These are phyloP conservation scores for Scenedesmus sp. DNA, from an alignment of 163 green algal genomes.

Conservation along the genomic window DNA sequence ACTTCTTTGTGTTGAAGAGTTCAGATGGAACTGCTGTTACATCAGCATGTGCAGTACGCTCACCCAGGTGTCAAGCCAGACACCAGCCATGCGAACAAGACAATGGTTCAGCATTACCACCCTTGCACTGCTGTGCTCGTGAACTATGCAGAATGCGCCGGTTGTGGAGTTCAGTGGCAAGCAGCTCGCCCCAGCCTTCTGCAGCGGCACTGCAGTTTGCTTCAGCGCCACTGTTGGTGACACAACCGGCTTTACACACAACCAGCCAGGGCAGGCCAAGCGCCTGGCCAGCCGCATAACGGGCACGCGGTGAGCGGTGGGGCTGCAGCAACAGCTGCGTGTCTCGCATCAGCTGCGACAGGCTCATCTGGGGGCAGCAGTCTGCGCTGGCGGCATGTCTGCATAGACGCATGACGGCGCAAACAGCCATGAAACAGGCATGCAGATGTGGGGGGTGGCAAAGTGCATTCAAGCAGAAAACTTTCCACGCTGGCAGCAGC, in stretches of 20 bases:
- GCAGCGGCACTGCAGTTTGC: conserved; percentile 27
- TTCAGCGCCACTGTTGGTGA: conserved; percentile 15
- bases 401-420: too few species aligned
- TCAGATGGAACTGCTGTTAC: too few species aligned
- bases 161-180: conserved; percentile 41
- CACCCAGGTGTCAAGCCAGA: neutral
- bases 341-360: too few species aligned
- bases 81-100: neutral
- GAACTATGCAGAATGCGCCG: conserved; percentile 7
- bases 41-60: too few species aligned
- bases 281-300: conserved; percentile 13
- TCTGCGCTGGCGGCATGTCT: too few species aligned
- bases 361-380: too few species aligned
- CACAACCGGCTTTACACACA: conserved; percentile 25
- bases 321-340: neutral
- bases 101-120: too few species aligned
- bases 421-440: too few species aligned
- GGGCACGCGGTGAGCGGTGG: conserved; percentile 14
- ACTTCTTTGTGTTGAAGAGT: too few species aligned
- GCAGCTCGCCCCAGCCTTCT: conserved; percentile 25
- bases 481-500: neutral
- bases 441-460: too few species aligned
- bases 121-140: neutral
- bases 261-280: conserved; percentile 21
- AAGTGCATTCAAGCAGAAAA: too few species aligned